Evolutionary conservation across 495 filamentous ascomycete species (phyloP).

Genomic region (Jackrogersella multiformis): DNA sequence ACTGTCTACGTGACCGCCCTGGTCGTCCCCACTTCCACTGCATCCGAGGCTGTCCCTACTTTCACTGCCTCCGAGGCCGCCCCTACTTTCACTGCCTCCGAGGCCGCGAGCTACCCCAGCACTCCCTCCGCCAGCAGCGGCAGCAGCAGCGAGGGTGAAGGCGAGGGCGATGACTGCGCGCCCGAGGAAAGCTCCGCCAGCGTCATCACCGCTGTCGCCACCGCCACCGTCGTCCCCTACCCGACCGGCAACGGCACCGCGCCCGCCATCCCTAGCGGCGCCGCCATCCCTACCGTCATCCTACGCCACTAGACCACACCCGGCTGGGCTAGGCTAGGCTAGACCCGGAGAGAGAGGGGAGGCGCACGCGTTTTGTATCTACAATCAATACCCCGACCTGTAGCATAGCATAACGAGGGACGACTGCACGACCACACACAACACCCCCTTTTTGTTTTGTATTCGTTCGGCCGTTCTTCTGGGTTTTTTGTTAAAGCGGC

Average conservation of each 20-base stretch:
- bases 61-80: slow-evolving; percentile 16
- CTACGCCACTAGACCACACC: slow-evolving; percentile 19
- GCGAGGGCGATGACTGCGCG: slow-evolving; percentile 44
- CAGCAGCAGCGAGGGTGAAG: slow-evolving; percentile 25
- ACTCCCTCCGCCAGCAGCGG: slow-evolving; percentile 20
- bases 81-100: slow-evolving; percentile 14
- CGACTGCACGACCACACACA: slow-evolving; percentile 23
- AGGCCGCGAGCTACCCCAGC: slow-evolving; percentile 13
- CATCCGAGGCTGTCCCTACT: slow-evolving; percentile 18
- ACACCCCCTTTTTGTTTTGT: too few relatives aligned
- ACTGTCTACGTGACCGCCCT: slow-evolving; percentile 58
- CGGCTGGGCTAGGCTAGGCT: background rate
- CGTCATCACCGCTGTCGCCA: slow-evolving; percentile 42
- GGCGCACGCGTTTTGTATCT: slow-evolving; percentile 16
- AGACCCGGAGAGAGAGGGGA: background rate
- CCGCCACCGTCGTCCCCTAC: slow-evolving; percentile 47
- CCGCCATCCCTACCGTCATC: slow-evolving; percentile 33
- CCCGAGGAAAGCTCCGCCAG: slow-evolving; percentile 45
- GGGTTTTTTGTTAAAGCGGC: background rate
- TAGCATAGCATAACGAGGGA: slow-evolving; percentile 36
- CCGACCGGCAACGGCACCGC: slow-evolving; percentile 44
- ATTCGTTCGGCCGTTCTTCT: too few relatives aligned
- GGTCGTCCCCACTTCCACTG: slow-evolving; percentile 33
- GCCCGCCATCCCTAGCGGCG: slow-evolving; percentile 10
- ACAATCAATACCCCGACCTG: slow-evolving; percentile 16